Percentiles rank a stretch among this genome's conserved stretches.
Evolutionary conservation across 345 rosid species (phyloP).

Genomic region (Gossypium sturtianum): DNA sequence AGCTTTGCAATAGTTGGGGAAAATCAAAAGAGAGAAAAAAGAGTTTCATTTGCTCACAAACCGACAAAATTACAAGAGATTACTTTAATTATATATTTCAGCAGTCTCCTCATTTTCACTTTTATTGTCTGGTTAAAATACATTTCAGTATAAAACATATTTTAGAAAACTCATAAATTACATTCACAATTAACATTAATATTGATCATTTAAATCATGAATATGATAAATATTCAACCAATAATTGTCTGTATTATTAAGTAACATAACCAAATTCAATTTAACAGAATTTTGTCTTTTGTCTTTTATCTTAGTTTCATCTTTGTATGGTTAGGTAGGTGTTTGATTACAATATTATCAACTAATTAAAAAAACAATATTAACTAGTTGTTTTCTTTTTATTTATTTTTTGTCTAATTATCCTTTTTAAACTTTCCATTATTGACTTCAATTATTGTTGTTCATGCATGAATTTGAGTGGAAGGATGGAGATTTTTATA

Average conservation of each 20-base stretch:
- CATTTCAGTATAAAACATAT: too few relatives aligned
- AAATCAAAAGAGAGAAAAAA: slow-evolving; percentile 11
- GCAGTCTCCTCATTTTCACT: neutral
- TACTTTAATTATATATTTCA: slow-evolving; percentile 6
- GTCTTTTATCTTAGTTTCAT: neutral
- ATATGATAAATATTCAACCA: too few relatives aligned
- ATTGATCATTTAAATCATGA: too few relatives aligned
- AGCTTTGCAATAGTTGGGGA: slow-evolving; percentile 25
- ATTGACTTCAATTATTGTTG: neutral
- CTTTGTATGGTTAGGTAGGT: slow-evolving; percentile 8
- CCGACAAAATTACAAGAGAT: slow-evolving; percentile 54
- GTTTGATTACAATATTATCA: neutral
- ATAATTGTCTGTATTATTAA: too few relatives aligned
- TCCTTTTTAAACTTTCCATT: neutral
- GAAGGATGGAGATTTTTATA: too few relatives aligned
- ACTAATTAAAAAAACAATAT: neutral
- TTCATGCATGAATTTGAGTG: neutral
- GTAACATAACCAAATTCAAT: neutral
- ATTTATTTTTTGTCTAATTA: neutral
- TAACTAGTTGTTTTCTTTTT: neutral
- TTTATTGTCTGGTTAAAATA: neutral
- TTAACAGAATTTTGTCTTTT: neutral
- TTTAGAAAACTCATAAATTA: too few relatives aligned
- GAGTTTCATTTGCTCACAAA: slow-evolving; percentile 56
- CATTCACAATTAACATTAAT: too few relatives aligned